Percentiles rank a stretch among this genome's conserved stretches.
Conservation (phyloP, 768 basidiomycete species). For the Serendipita sp. region DNA sequence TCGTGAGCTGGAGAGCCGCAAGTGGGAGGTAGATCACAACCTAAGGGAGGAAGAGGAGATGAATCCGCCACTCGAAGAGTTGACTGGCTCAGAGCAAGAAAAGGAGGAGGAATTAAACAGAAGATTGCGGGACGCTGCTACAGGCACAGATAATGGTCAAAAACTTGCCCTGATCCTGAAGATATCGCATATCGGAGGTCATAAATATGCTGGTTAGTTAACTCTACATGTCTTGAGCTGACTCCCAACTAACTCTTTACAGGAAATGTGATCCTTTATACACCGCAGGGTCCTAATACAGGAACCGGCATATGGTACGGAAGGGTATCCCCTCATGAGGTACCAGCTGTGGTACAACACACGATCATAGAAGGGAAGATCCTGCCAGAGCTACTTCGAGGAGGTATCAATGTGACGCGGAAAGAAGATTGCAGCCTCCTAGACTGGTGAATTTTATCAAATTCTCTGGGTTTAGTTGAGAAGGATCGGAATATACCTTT, state of each 20-base stretch:
- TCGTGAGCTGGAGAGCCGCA: slow-evolving; percentile 42
- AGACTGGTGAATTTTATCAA: slow-evolving; percentile 15
- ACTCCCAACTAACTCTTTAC: slow-evolving; percentile 27
- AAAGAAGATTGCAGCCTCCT: slow-evolving; percentile 14
- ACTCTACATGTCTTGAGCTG: neutral
- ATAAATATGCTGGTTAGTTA: slow-evolving; percentile 70
- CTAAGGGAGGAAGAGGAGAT: slow-evolving; percentile 38
- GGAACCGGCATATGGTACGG: slow-evolving; percentile 78
- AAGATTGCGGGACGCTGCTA: slow-evolving; percentile 33
- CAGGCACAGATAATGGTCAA: slow-evolving; percentile 23
- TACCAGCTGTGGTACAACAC: slow-evolving; percentile 68
- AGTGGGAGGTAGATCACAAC: slow-evolving; percentile 64
- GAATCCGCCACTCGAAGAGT: slow-evolving; percentile 45
- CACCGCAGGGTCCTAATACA: slow-evolving; percentile 41
- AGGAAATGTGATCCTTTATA: slow-evolving; percentile 33
- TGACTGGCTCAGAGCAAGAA: slow-evolving; percentile 34
- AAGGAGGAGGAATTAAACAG: slow-evolving; percentile 36
- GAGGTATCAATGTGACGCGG: slow-evolving; percentile 54
- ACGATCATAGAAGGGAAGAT: slow-evolving; percentile 77
- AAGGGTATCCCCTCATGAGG: slow-evolving; percentile 78
- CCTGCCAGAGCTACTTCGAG: slow-evolving; percentile 70
- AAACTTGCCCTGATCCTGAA: slow-evolving; percentile 69
- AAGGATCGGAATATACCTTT: no score
- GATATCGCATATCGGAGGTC: slow-evolving; percentile 85
- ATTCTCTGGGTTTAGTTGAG: neutral